Conservation (phyloP, 768 basidiomycete species). For the Mycena vulgaris region DNA sequence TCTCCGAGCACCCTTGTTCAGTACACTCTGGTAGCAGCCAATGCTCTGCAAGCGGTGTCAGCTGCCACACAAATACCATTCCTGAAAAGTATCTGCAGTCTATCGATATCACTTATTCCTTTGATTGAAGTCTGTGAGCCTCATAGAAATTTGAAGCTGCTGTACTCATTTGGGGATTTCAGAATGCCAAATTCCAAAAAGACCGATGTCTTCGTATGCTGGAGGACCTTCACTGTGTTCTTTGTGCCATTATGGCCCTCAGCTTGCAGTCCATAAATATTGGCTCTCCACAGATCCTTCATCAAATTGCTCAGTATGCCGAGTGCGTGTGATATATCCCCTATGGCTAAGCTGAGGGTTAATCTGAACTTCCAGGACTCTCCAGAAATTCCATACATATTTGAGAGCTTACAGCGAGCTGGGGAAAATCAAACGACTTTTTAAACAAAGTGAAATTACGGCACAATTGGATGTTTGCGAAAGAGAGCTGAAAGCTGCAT, state of each 20-base stretch:
- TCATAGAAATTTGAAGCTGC: too few relatives aligned
- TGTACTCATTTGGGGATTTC: too few relatives aligned
- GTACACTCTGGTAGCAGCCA: too few relatives aligned
- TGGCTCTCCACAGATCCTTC: background rate
- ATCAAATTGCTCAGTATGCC: slow-evolving; percentile 3
- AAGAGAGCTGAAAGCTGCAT: background rate
- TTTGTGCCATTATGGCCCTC: background rate
- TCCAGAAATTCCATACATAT: background rate
- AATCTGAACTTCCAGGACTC: background rate
- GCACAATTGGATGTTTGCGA: background rate
- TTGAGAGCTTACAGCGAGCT: background rate
- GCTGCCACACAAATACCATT: too few relatives aligned
- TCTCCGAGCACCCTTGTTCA: too few relatives aligned
- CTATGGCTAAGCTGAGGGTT: background rate
- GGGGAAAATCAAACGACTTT: too few relatives aligned
- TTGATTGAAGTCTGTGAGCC: too few relatives aligned
- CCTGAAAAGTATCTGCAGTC: too few relatives aligned
- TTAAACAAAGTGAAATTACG: background rate
- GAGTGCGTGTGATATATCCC: background rate
- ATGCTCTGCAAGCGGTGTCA: too few relatives aligned
- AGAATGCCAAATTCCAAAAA: background rate
- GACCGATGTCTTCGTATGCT: background rate
- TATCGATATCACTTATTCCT: too few relatives aligned
- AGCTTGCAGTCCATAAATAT: background rate
- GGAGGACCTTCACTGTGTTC: too few relatives aligned